These are phyloP conservation scores for Epichloe sylvatica DNA, from an alignment of 2,329 filamentous ascomycete genomes.

Conservation along the genomic window DNA sequence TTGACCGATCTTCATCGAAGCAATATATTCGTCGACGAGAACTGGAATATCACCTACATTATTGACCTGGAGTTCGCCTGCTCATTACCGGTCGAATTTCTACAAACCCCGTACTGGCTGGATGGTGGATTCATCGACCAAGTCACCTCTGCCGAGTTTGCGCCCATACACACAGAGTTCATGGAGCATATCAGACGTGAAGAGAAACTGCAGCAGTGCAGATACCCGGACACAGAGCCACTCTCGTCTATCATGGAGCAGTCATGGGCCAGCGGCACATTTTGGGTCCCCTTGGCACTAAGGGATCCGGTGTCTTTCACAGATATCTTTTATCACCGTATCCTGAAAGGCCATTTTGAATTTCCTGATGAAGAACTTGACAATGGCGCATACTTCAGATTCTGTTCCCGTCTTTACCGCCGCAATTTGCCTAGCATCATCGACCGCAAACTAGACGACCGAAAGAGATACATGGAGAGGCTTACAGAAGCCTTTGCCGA, in stretches of 20 bases:
- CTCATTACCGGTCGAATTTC: constrained; percentile 15
- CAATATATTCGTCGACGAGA: constrained; percentile 21
- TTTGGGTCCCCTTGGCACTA: not conserved
- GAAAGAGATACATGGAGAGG: not conserved
- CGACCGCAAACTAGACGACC: not conserved
- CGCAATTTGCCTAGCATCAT: not conserved
- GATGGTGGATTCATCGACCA: constrained; percentile 18
- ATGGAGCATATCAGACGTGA: not conserved
- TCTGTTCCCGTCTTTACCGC: not conserved
- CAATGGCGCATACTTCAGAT: not conserved
- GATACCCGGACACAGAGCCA: not conserved
- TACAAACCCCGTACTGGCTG: constrained; percentile 8
- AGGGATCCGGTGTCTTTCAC: not conserved
- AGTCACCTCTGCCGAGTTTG: not conserved
- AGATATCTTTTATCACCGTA: not conserved
- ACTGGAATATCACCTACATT: constrained; percentile 20
- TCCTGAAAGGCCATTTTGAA: not conserved
- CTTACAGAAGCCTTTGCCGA: not conserved
- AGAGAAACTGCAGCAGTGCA: not conserved
- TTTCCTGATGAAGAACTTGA: not conserved
- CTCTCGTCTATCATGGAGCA: not conserved
- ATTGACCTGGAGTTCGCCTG: constrained; percentile 21
- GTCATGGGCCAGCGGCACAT: not conserved
- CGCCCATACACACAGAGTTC: not conserved
- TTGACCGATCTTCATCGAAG: constrained; percentile 20